Percentiles rank a stretch among this genome's conserved stretches.
These are phyloP conservation scores for Gremmenia infestans DNA, from an alignment of 2,329 filamentous ascomycete species.

Conservation along the genomic window DNA sequence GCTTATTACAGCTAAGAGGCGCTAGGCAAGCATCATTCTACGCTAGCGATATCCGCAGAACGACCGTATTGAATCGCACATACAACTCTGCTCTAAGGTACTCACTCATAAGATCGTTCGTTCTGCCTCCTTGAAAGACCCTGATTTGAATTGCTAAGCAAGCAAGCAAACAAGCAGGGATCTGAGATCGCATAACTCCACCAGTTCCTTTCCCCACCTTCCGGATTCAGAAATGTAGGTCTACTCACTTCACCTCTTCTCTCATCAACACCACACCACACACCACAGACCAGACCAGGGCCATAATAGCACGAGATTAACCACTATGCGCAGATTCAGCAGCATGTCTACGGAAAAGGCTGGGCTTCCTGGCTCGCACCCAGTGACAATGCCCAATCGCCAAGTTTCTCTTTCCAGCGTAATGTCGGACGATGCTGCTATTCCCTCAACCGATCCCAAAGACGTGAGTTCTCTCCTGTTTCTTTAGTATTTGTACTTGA, in stretches of 20 bases:
- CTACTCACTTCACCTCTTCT: neutral
- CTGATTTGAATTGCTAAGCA: neutral
- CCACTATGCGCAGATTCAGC: constrained; percentile 20
- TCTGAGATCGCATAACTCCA: neutral
- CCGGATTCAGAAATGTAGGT: neutral
- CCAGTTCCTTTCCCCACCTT: neutral
- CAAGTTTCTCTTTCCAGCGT: constrained; percentile 23
- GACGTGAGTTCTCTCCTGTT: constrained; percentile 23
- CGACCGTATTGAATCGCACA: too few species aligned
- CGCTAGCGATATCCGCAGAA: too few species aligned
- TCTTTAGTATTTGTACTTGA: neutral
- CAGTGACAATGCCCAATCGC: constrained; percentile 24
- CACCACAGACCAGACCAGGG: too few species aligned
- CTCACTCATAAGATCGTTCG: too few species aligned
- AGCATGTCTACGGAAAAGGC: constrained; percentile 23
- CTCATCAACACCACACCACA: neutral
- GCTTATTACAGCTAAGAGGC: too few species aligned
- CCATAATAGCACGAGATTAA: constrained; percentile 4
- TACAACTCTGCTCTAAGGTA: too few species aligned
- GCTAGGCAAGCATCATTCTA: too few species aligned
- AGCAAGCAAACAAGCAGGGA: neutral
- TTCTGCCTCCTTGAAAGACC: neutral
- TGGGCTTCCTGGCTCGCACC: constrained; percentile 22
- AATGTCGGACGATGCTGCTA: constrained; percentile 26
- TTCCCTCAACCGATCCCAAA: constrained; percentile 27